These are phyloP conservation scores for Priceomyces melissophilus DNA, from an alignment of 805 yeast species.

Conservation along the genomic window DNA sequence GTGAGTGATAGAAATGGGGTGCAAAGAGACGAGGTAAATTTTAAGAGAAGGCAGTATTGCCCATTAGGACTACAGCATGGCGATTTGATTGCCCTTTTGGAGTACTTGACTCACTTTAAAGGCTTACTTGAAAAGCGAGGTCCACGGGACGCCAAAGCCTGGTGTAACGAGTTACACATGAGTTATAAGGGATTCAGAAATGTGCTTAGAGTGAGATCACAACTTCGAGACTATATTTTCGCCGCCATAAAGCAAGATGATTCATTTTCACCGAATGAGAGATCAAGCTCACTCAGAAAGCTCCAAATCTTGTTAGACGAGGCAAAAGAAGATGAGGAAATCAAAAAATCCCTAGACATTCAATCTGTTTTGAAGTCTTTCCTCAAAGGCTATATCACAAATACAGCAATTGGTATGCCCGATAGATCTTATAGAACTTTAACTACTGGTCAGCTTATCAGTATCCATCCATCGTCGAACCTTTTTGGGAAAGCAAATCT, in stretches of 20 bases:
- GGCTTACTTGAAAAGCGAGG: constrained; percentile 25
- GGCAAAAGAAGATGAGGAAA: constrained; percentile 18
- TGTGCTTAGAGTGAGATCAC: constrained; percentile 71
- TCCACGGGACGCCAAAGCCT: constrained; percentile 57
- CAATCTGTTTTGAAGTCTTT: constrained; percentile 71
- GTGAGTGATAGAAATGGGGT: constrained; percentile 63
- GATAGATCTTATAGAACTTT: constrained; percentile 90
- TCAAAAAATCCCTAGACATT: constrained; percentile 42
- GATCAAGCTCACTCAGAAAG: constrained; percentile 22
- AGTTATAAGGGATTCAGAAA: constrained; percentile 78
- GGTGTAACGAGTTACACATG: constrained; percentile 81
- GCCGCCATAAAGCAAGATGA: constrained; percentile 44
- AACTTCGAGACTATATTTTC: constrained; percentile 66
- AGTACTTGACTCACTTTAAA: constrained; percentile 57
- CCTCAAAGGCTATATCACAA: constrained; percentile 76
- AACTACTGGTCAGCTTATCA: constrained; percentile 75
- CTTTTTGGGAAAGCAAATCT: constrained; percentile 69
- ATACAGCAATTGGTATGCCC: constrained; percentile 92
- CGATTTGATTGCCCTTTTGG: constrained; percentile 80
- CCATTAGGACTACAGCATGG: constrained; percentile 73
- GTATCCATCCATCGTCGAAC: constrained; percentile 88
- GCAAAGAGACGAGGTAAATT: constrained; percentile 79
- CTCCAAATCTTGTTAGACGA: constrained; percentile 22
- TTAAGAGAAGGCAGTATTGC: constrained; percentile 64
- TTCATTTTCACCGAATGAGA: constrained; percentile 21